These are phyloP conservation scores for Botrytis deweyae DNA, from an alignment of 2,329 filamentous ascomycete species.

Conservation along the genomic window DNA sequence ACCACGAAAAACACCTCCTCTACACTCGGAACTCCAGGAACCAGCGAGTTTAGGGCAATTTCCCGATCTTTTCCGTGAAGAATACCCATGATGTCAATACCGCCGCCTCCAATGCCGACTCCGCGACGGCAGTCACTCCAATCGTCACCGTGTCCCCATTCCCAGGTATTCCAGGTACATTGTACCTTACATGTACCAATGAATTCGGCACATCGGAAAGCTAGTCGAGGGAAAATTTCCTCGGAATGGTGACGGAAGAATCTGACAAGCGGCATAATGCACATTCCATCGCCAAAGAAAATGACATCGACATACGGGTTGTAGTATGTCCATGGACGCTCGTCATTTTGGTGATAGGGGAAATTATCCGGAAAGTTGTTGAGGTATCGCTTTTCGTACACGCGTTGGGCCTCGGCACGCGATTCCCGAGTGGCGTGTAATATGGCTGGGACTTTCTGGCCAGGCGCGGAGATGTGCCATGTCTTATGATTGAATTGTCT, in stretches of 20 bases:
- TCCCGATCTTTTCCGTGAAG: background rate
- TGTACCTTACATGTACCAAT: background rate
- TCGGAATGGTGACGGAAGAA: background rate
- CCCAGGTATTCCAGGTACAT: background rate
- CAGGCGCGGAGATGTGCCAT: background rate
- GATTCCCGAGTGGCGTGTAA: background rate
- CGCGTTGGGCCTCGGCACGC: background rate
- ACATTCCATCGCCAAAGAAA: background rate
- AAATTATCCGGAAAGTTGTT: background rate
- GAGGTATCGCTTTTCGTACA: background rate
- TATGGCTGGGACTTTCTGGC: background rate
- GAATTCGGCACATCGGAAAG: background rate
- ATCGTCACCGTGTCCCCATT: background rate
- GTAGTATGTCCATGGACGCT: background rate
- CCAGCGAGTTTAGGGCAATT: background rate
- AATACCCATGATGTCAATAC: background rate
- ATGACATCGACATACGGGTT: background rate
- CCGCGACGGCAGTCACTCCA: rapidly evolving
- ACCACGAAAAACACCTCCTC: background rate
- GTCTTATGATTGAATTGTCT: background rate
- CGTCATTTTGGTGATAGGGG: background rate
- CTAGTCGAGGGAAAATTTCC: background rate
- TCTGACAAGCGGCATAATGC: background rate
- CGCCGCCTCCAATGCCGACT: background rate
- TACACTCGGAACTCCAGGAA: background rate